phyloP scores from a whole-genome alignment of 192 early-diverging fungal genomes.

The Phlyctochytrium bullatum region DNA sequence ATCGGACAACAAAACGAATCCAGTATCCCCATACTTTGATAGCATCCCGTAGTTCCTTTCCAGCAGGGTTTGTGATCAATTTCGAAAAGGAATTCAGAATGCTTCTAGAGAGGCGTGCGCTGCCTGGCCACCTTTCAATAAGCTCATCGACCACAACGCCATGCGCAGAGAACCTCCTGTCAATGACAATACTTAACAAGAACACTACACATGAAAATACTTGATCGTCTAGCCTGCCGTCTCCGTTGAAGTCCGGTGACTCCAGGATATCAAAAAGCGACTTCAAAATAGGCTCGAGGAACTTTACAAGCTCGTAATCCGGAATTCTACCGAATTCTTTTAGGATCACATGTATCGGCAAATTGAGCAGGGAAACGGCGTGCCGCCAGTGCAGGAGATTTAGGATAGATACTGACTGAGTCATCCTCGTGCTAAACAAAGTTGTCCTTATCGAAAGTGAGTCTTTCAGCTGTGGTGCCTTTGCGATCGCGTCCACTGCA shows the following conservation, averaged over 20 bases:
- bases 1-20: slow-evolving; percentile 24
- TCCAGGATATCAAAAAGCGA: slow-evolving; percentile 61
- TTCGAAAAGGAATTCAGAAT: slow-evolving; percentile 35
- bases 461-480: slow-evolving; percentile 43
- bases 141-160: slow-evolving; percentile 56
- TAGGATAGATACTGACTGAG: slow-evolving; percentile 60
- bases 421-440: slow-evolving; percentile 63
- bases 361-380: slow-evolving; percentile 19
- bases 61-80: slow-evolving; percentile 41
- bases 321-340: slow-evolving; percentile 39
- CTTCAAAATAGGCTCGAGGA: slow-evolving; percentile 60
- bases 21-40: slow-evolving; percentile 65
- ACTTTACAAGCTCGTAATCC: slow-evolving; percentile 70
- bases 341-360: slow-evolving; percentile 36
- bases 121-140: slow-evolving; percentile 50
- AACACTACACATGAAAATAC: slow-evolving; percentile 53
- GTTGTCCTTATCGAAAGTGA: slow-evolving; percentile 50
- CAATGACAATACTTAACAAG: slow-evolving; percentile 57
- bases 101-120: slow-evolving; percentile 31
- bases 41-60: slow-evolving; percentile 46
- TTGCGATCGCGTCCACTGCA: slow-evolving; percentile 25
- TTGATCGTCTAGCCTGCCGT: slow-evolving; percentile 32
- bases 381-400: slow-evolving; percentile 67
- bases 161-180: slow-evolving; percentile 61
- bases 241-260: slow-evolving; percentile 21